Base-by-base conservation (phyloP, 129 eudicot species). In the Saussurea involucrata region DNA sequence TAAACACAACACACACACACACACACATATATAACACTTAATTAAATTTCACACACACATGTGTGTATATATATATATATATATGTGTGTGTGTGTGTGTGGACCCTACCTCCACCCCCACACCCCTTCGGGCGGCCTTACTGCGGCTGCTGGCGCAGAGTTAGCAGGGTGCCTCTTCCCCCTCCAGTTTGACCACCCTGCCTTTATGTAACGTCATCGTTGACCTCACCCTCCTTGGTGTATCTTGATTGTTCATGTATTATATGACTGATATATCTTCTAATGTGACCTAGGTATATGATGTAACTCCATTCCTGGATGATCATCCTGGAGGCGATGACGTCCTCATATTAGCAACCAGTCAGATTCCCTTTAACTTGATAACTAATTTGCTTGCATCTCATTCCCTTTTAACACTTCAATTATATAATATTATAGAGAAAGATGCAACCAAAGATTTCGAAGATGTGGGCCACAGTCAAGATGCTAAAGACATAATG, bases 291-390 rank as follows among this genome's bases (percentile, higher is more conserved):
- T 55, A 92, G 97, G 96, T 92, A 20, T 92, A 89, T 40, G 83
- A 92, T 74, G 92, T 92, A 69, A 86, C 96, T 24, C 60, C 84
- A 18, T 92, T 89, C 77, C 83, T 92, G 24, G 96, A 89, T 42
- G 97, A 89, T 69, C 97, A 92, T 86, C 97, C 97, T 4, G 97
- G 97, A 13, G 97, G 97, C 27, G 93, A 89, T 68, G 95, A 92
- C 36, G 83, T 89, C 71, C 60, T 92, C 74, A 18, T 87, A 67
- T 46, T 73, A 58, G 85, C 96, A 80, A 82, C 97, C 0, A 91
- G 97, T 87, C 78, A 80, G 77, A 71, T 40, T 69, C 25, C 3
- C 18, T 25, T 27, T 11, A 71, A 36, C 32, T 12, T 20, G 34
- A 57, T 34, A 18, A 4, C 55, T 25, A 49, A 46, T 29, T 5